Evolutionary conservation across 1,139 yeast genomes (phyloP).

Genomic region (Saccharomyces hybrid): DNA sequence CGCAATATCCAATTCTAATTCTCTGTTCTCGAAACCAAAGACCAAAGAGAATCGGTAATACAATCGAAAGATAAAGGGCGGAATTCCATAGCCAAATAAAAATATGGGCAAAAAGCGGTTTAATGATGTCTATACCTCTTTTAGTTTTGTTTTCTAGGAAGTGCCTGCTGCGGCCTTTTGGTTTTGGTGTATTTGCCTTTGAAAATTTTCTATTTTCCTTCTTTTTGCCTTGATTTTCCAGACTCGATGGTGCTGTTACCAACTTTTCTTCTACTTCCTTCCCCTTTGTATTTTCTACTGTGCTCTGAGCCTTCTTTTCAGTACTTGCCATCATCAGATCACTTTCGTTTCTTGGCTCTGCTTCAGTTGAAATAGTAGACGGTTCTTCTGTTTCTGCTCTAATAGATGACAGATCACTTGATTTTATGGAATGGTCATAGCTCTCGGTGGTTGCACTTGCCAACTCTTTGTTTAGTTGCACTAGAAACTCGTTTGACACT

Average conservation of each 20-base stretch:
- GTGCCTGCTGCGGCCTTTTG: not conserved
- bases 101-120: not conserved
- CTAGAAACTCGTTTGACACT: conserved; percentile 11
- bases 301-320: not conserved
- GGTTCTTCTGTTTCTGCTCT: not conserved
- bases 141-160: not conserved
- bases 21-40: conserved; percentile 57
- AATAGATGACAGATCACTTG: not conserved
- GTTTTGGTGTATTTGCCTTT: not conserved
- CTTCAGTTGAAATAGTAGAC: not conserved
- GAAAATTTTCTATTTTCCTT: not conserved
- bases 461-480: conserved; percentile 3
- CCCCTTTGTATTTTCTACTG: conserved; percentile 10
- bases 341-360: conserved; percentile 8
- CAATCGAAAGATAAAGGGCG: conserved; percentile 6
- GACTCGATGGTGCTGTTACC: not conserved
- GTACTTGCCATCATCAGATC: conserved; percentile 6
- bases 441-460: not conserved
- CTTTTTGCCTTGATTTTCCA: not conserved
- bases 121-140: not conserved
- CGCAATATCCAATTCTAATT: conserved; percentile 56
- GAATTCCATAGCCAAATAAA: conserved; percentile 5
- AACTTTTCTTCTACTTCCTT: not conserved
- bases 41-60: conserved; percentile 27
- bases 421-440: not conserved